phyloP scores from a whole-genome alignment of 345 rosid genomes.

The Euclidium syriacum region DNA sequence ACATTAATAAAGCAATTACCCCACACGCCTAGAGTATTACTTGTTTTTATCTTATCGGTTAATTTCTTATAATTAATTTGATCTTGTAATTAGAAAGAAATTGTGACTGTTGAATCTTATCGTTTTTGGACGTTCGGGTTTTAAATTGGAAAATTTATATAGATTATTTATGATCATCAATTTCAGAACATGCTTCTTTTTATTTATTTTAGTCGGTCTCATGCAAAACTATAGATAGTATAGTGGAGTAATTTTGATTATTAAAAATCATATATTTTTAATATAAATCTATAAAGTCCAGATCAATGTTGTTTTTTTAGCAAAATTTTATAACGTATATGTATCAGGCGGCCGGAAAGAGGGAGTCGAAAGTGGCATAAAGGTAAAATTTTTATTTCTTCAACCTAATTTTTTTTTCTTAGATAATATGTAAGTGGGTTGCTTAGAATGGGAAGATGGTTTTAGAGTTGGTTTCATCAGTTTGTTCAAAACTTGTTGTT shows the following conservation, averaged over 20 bases:
- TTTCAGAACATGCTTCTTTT: neutral
- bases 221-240: neutral
- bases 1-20: conserved; percentile 18
- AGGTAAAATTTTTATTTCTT: neutral
- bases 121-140: neutral
- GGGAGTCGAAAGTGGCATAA: neutral
- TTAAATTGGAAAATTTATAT: neutral
- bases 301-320: neutral
- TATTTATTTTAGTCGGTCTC: too few species aligned
- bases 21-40: conserved; percentile 27
- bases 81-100: neutral
- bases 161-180: neutral
- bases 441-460: neutral
- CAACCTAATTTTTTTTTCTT: too few species aligned
- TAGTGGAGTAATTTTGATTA: neutral
- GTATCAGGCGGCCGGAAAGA: neutral
- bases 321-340: too few species aligned
- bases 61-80: neutral
- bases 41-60: neutral
- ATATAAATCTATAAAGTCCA: neutral
- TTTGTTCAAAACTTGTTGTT: neutral
- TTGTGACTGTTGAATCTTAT: neutral
- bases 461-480: neutral
- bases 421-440: neutral
- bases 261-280: neutral